Conservation (phyloP, 345 rosid species). For the Rhizophora mangle region DNA sequence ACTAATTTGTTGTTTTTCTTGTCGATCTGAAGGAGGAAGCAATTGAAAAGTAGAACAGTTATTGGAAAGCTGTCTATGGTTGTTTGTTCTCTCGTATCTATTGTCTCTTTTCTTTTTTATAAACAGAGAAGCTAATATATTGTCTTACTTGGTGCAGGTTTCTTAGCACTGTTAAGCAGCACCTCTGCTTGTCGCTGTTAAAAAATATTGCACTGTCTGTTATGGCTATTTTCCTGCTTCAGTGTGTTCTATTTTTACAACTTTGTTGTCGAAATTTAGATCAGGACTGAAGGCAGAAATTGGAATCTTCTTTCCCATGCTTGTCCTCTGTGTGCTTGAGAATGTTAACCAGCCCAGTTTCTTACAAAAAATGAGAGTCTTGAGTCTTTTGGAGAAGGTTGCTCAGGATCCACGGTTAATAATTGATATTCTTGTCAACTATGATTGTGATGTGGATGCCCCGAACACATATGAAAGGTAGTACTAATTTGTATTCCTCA, state of each 20-base stretch:
- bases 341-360: slow-evolving; percentile 96
- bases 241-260: slow-evolving; percentile 79
- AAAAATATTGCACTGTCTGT: slow-evolving; percentile 94
- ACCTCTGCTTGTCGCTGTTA: slow-evolving; percentile 80
- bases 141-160: slow-evolving; percentile 52
- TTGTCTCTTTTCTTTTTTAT: too few species aligned
- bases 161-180: slow-evolving; percentile 75
- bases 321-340: slow-evolving; percentile 87
- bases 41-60: too few species aligned
- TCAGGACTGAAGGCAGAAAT: slow-evolving; percentile 78
- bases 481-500: slow-evolving; percentile 9
- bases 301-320: slow-evolving; percentile 96
- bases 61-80: too few species aligned
- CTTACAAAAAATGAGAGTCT: slow-evolving; percentile 93
- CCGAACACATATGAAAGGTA: slow-evolving; percentile 98
- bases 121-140: slow-evolving; percentile 1
- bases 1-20: too few species aligned
- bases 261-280: slow-evolving; percentile 68
- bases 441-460: too few species aligned
- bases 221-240: slow-evolving; percentile 91
- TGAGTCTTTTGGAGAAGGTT: slow-evolving; percentile 73
- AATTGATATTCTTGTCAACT: slow-evolving; percentile 82
- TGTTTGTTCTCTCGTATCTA: too few species aligned
- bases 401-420: slow-evolving; percentile 69
- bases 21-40: too few species aligned